Evolutionary conservation across 1,284 basidiomycete genomes (phyloP).

Genomic region (Cutaneotrichosporon dermatis): DNA sequence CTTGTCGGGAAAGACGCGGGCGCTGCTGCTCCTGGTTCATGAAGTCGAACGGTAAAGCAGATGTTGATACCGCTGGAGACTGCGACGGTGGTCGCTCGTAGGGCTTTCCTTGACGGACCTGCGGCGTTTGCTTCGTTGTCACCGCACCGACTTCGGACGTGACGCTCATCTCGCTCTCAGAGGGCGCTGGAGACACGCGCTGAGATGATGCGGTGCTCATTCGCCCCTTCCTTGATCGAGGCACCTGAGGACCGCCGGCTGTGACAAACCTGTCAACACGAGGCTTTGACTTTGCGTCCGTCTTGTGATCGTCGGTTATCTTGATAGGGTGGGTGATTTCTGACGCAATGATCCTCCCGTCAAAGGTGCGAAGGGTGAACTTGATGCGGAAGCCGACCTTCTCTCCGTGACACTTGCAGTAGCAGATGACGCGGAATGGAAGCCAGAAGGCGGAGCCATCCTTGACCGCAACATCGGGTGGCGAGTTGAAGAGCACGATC

Average conservation of each 20-base stretch:
- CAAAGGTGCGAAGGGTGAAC: constrained; percentile 78
- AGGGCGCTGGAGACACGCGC: constrained; percentile 37
- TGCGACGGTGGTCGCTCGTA: constrained; percentile 41
- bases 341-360: constrained; percentile 74
- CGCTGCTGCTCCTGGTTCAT: constrained; percentile 15
- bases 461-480: constrained; percentile 84
- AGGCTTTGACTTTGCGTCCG: constrained; percentile 52
- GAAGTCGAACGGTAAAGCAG: constrained; percentile 27
- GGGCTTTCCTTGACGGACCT: constrained; percentile 36
- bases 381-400: constrained; percentile 91
- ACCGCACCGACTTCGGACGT: constrained; percentile 43
- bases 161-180: constrained; percentile 40
- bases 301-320: constrained; percentile 99
- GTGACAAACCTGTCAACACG: constrained; percentile 19
- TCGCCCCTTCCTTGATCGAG: constrained; percentile 35
- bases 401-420: constrained; percentile 97
- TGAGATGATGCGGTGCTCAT: constrained; percentile 38
- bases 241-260: constrained; percentile 17
- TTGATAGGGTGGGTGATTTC: constrained; percentile 89
- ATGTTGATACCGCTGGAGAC: constrained; percentile 26
- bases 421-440: constrained; percentile 95
- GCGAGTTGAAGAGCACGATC: constrained; percentile 93
- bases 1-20: constrained; percentile 26
- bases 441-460: constrained; percentile 75
- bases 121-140: constrained; percentile 39